Percentiles rank a stretch among this genome's conserved stretches.
phyloP scores from a whole-genome alignment of 140 eudicot genomes.

The Oenanthe javanica region DNA sequence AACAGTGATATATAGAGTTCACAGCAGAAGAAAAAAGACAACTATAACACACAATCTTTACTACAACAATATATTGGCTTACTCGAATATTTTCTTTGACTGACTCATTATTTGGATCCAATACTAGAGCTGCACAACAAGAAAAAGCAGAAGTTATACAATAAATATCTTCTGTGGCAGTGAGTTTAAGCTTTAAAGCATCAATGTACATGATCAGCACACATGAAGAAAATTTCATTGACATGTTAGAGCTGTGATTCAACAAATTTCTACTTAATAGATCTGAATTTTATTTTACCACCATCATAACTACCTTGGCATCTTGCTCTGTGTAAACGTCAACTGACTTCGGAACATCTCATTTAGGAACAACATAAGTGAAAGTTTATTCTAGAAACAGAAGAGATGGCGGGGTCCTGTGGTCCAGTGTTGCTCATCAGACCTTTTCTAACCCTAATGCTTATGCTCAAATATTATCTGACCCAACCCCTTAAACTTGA shows the following conservation, averaged over 20 bases:
- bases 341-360: background rate
- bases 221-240: background rate
- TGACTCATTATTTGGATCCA: slow-evolving; percentile 84
- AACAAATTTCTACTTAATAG: background rate
- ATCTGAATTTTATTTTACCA: background rate
- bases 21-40: background rate
- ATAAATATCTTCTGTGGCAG: background rate
- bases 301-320: background rate
- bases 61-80: slow-evolving; percentile 19
- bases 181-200: background rate
- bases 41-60: background rate
- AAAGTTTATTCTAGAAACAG: background rate
- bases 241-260: background rate
- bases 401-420: background rate
- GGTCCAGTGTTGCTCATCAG: background rate
- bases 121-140: slow-evolving; percentile 52
- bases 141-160: background rate
- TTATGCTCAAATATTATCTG: background rate
- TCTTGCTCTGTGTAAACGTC: background rate
- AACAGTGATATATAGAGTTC: slow-evolving; percentile 2
- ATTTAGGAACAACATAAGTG: background rate
- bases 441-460: background rate
- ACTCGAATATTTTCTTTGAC: slow-evolving; percentile 78
- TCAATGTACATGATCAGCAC: background rate
- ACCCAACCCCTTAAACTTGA: background rate